These are phyloP conservation scores for Boletellus ananas DNA, from an alignment of 768 basidiomycete species.

Conservation along the genomic window DNA sequence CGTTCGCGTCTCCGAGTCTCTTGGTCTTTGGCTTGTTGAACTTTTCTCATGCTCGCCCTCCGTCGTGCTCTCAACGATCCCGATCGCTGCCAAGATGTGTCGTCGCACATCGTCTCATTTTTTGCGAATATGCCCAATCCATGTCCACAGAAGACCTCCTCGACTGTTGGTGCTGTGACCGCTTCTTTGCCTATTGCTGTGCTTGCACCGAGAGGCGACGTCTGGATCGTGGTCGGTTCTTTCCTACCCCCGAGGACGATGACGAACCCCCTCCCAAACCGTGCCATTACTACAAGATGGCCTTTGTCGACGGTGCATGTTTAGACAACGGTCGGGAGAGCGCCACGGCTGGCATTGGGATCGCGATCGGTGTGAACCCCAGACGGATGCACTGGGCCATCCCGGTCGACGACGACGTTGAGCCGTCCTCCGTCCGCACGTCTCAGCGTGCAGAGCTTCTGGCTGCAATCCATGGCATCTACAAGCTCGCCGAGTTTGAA, in stretches of 20 bases:
- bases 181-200: conserved; percentile 16
- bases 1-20: too few species aligned
- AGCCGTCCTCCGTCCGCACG: conserved; percentile 19
- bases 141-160: conserved; percentile 7
- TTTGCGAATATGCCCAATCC: conserved; percentile 1
- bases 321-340: conserved; percentile 21
- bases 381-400: conserved; percentile 21
- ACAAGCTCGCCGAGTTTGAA: conserved; percentile 8
- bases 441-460: conserved; percentile 35
- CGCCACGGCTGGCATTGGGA: conserved; percentile 31
- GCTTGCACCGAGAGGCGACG: not conserved
- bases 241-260: not conserved
- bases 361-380: conserved; percentile 19
- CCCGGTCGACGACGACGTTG: conserved; percentile 23
- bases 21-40: too few species aligned
- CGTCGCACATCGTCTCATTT: conserved; percentile 14
- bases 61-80: conserved; percentile 6
- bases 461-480: conserved; percentile 28
- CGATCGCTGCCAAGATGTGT: conserved; percentile 7
- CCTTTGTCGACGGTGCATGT: conserved; percentile 37
- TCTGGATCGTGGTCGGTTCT: not conserved
- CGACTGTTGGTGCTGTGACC: conserved; percentile 7
- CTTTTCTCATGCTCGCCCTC: conserved; percentile 7
- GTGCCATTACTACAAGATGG: conserved; percentile 29
- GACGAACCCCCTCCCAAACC: not conserved